A percentile compares a stretch with the other conserved stretches of the same genome.
Conservation (phyloP, 768 basidiomycete species). For the Strobilomyces echinocephalus region DNA sequence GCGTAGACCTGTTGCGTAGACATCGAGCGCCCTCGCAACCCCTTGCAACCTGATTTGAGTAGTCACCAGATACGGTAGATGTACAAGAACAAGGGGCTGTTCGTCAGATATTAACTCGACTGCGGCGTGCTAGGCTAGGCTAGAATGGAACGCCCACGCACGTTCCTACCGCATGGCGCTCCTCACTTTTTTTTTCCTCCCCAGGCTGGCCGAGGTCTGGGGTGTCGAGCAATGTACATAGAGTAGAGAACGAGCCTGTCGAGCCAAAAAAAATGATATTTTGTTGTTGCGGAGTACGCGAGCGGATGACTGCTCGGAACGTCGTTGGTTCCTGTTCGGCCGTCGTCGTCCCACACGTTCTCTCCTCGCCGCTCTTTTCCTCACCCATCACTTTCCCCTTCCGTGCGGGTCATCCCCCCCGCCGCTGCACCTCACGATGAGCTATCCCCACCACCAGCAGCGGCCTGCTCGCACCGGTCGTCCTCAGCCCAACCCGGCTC, state of each 20-base stretch:
- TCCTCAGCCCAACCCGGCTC: constrained; percentile 33
- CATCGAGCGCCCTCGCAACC: neutral
- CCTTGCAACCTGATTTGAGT: neutral
- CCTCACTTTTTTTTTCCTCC: neutral
- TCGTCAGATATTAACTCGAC: neutral
- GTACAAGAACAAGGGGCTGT: neutral
- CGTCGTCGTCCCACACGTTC: constrained; percentile 12
- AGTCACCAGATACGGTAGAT: neutral
- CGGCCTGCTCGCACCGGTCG: constrained; percentile 28
- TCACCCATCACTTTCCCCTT: neutral
- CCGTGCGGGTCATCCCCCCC: constrained; percentile 2
- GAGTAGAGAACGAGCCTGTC: neutral
- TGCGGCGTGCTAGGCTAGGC: neutral
- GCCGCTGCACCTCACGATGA: constrained; percentile 16
- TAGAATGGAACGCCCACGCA: neutral
- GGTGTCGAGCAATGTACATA: neutral
- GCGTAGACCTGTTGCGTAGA: neutral
- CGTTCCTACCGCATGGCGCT: constrained; percentile 13
- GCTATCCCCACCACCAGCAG: constrained; percentile 41
- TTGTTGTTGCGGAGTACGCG: neutral
- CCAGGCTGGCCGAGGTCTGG: neutral
- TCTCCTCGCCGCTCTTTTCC: constrained; percentile 19
- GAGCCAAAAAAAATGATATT: neutral
- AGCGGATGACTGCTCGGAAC: constrained; percentile 14
- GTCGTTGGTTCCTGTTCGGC: constrained; percentile 1